A percentile compares a stretch with the other conserved stretches of the same genome.
Evolutionary conservation across 1,284 basidiomycete species (phyloP).

Genomic region (Fomes fomentarius): DNA sequence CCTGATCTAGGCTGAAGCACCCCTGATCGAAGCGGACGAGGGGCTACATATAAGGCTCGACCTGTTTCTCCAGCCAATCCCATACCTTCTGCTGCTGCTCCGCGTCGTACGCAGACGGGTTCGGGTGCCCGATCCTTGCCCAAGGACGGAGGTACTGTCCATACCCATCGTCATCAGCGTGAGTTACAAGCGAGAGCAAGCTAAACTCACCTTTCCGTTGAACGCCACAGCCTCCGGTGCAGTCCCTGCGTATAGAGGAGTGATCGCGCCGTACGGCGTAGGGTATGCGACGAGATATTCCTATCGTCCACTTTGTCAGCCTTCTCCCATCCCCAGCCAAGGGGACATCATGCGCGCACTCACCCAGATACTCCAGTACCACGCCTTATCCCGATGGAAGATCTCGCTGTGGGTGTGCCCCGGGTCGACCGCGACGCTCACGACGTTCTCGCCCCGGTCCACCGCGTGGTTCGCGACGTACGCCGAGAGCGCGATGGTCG

Average conservation of each 20-base stretch:
- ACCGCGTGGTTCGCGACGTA: slow-evolving; percentile 7
- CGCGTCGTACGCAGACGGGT: slow-evolving; percentile 32
- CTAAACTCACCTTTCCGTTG: slow-evolving; percentile 32
- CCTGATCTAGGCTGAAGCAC: too few relatives aligned
- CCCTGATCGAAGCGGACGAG: too few relatives aligned
- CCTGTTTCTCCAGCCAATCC: slow-evolving; percentile 42
- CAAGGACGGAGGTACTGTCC: slow-evolving; percentile 41
- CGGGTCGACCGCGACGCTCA: slow-evolving; percentile 18
- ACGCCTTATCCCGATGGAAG: slow-evolving; percentile 2
- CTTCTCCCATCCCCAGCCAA: too few relatives aligned
- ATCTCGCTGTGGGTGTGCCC: slow-evolving; percentile 19
- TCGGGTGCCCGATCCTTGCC: slow-evolving; percentile 33
- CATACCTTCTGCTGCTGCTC: slow-evolving; percentile 37
- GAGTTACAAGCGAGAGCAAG: too few relatives aligned
- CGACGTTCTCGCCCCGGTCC: slow-evolving; percentile 11
- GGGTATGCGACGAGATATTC: slow-evolving; percentile 5
- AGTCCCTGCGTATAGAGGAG: slow-evolving; percentile 32
- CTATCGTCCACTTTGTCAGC: too few relatives aligned
- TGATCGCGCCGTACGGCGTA: slow-evolving; percentile 21
- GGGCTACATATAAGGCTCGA: slow-evolving; percentile 17
- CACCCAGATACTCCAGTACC: slow-evolving; percentile 7
- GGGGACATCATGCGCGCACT: too few relatives aligned
- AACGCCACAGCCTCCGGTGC: slow-evolving; percentile 23
- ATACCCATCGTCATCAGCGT: neutral
- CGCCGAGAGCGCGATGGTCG: slow-evolving; percentile 7